phyloP scores from a whole-genome alignment of 208 protist genomes.

The Crithidia thermophila region DNA sequence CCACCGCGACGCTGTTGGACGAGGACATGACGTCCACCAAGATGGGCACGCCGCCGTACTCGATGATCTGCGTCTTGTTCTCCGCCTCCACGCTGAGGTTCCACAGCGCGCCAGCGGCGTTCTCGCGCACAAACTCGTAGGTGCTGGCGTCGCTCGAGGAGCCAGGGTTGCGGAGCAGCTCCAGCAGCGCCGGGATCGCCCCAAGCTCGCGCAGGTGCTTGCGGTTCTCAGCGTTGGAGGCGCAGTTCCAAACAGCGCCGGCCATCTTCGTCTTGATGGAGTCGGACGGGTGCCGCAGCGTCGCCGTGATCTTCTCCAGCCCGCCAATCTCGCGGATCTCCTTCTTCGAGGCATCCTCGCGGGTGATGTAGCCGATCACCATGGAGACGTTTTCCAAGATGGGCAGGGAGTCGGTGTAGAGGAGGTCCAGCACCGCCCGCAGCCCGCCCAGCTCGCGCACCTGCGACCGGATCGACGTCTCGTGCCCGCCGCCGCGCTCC shows the following conservation, averaged over 20 bases:
- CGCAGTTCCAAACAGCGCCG: conserved; percentile 94
- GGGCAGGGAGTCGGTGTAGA: conserved; percentile 89
- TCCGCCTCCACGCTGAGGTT: conserved; percentile 93
- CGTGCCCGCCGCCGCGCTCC: conserved; percentile 46
- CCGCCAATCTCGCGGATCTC: conserved; percentile 87
- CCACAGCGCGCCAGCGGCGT: conserved; percentile 93
- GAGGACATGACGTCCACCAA: conserved; percentile 75
- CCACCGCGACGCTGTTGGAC: conserved; percentile 70
- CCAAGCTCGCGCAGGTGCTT: conserved; percentile 85
- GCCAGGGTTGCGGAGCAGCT: conserved; percentile 53
- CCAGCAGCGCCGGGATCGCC: conserved; percentile 82
- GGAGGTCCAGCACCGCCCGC: conserved; percentile 83
- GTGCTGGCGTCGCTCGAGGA: conserved; percentile 29
- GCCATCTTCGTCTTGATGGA: conserved; percentile 94
- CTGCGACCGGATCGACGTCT: conserved; percentile 54
- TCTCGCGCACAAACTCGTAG: conserved; percentile 90
- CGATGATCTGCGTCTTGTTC: conserved; percentile 90
- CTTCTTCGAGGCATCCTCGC: conserved; percentile 90
- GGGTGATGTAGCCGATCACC: conserved; percentile 94
- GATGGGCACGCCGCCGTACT: conserved; percentile 87
- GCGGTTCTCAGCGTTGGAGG: conserved; percentile 91
- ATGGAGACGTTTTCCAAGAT: conserved; percentile 94
- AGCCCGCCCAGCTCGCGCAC: conserved; percentile 82
- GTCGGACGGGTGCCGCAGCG: conserved; percentile 86
- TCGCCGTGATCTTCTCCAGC: conserved; percentile 91